Conservation (phyloP, 345 rosid genomes). For the Punica granatum region DNA sequence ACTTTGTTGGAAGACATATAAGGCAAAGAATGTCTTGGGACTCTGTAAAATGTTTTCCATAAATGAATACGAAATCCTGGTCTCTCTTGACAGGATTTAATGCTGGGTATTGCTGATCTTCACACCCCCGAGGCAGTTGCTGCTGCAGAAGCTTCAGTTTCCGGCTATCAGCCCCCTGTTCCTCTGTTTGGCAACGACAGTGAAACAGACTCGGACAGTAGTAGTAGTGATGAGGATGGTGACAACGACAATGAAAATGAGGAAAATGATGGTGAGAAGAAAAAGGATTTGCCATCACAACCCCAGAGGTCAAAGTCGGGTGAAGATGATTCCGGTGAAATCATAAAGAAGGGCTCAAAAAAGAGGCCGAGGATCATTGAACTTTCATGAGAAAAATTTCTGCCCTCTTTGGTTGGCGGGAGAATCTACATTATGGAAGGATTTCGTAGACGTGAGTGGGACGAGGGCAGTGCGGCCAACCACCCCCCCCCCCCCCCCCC, state of each 20-base stretch:
- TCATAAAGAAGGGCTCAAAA: conserved; percentile 15
- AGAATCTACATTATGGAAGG: not conserved
- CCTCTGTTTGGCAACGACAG: conserved; percentile 20
- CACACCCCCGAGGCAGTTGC: conserved; percentile 71
- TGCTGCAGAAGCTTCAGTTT: conserved; percentile 78
- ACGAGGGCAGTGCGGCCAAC: too few relatives aligned
- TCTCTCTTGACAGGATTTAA: conserved; percentile 49
- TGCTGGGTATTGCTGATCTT: conserved; percentile 91
- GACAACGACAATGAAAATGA: conserved; percentile 7
- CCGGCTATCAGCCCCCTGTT: conserved; percentile 26
- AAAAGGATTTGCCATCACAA: conserved; percentile 2
- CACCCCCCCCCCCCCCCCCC: too few relatives aligned
- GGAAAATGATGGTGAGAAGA: not conserved
- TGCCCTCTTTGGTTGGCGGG: not conserved
- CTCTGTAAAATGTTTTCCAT: not conserved
- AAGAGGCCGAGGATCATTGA: conserved; percentile 40
- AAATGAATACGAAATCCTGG: not conserved
- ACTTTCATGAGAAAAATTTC: conserved; percentile 21
- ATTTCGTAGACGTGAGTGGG: not conserved
- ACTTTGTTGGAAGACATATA: not conserved
- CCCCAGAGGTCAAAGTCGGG: conserved; percentile 10
- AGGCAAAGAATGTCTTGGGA: not conserved
- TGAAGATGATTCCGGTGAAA: conserved; percentile 11
- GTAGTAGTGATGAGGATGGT: conserved; percentile 15
- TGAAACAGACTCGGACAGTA: conserved; percentile 30